phyloP scores from a whole-genome alignment of 129 eudicot genomes.

The Centella asiatica region DNA sequence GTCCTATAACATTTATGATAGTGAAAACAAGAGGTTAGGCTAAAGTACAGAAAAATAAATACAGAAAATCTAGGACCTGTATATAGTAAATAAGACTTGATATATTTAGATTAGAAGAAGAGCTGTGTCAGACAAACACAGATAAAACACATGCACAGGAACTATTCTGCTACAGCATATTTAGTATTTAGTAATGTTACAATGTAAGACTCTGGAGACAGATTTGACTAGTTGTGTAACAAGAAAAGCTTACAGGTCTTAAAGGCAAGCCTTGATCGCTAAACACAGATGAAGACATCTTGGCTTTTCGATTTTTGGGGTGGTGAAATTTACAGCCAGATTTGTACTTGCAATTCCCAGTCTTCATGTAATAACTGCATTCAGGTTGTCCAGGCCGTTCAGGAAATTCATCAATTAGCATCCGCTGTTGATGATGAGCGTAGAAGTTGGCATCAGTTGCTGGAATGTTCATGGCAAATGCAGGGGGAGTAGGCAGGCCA shows the following conservation, averaged over 20 bases:
- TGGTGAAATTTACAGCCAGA: conserved; percentile 78
- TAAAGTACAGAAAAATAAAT: too few species aligned
- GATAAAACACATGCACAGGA: not conserved
- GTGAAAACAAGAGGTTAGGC: conserved; percentile 16
- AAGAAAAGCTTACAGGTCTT: conserved; percentile 72
- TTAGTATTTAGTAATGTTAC: too few species aligned
- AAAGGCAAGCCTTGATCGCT: conserved; percentile 84
- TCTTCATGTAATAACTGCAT: conserved; percentile 71
- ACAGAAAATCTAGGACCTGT: not conserved
- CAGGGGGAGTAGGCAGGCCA: conserved; percentile 67
- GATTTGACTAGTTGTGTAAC: too few species aligned
- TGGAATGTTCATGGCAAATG: conserved; percentile 51
- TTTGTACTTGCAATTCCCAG: conserved; percentile 76
- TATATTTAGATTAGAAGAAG: too few species aligned
- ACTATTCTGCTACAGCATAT: too few species aligned
- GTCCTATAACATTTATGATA: conserved; percentile 35
- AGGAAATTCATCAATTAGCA: conserved; percentile 55
- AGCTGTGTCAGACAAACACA: too few species aligned
- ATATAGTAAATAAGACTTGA: too few species aligned
- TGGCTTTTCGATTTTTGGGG: conserved; percentile 45
- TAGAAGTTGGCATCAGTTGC: conserved; percentile 38
- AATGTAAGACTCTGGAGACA: too few species aligned
- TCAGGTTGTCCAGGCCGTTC: conserved; percentile 94
- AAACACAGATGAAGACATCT: conserved; percentile 30
- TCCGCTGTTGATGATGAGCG: conserved; percentile 33